Base-by-base conservation (phyloP, 2,329 filamentous ascomycete genomes). In the Aspergillus fijiensis region DNA sequence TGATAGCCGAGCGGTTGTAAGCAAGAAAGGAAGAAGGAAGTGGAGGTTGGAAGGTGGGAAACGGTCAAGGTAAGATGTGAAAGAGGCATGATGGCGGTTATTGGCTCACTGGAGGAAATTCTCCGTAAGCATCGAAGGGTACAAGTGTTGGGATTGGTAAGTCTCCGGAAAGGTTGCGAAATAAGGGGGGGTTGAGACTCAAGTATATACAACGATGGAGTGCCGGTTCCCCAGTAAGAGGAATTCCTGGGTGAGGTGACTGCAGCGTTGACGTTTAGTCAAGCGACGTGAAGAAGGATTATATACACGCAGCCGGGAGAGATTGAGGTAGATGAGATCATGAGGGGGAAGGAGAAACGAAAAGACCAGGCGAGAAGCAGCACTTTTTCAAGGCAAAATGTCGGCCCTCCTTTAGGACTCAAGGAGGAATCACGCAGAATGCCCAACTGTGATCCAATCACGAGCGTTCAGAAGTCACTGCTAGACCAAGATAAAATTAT, bases 11-110 rank as follows among this genome's bases (percentile, higher is more conserved):
- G 82, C 3, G 91, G 89, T 67, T 94, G 90, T 7, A 91, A 83
- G 65, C 92, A 83, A 63, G 89, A 85, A 23, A 92, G 85, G 76
- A 92, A 96, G 80, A 96, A 96, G 7, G 91, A 95, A 53, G 89
- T 87, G 3, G 92, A 90, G 39, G 88, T 86, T 57, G 91, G 86
- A 57, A 96, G 85, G 75, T 93, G 88, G 62, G 87, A 88, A 71
- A 96, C 92, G 42, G 85, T 87, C 63, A 88, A 79, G 62, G 84
- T 85, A 62, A 87, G 81, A 70, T 87, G 85, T 49, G 85, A 85
- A 67, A 87, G 76, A 59, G 85, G 85, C 86, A 88, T 45, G 14
- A 45, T 88, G 57, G 66, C 65, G 58, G 55, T 49, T 60, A 48
- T 52, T 51, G 51, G 60, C 51, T 63, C 56, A 62, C 63, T 56